A percentile compares a stretch with the other conserved stretches of the same genome.
phyloP scores from a whole-genome alignment of 2,329 filamentous ascomycete genomes.

The Cordyceps cateniannulata region DNA sequence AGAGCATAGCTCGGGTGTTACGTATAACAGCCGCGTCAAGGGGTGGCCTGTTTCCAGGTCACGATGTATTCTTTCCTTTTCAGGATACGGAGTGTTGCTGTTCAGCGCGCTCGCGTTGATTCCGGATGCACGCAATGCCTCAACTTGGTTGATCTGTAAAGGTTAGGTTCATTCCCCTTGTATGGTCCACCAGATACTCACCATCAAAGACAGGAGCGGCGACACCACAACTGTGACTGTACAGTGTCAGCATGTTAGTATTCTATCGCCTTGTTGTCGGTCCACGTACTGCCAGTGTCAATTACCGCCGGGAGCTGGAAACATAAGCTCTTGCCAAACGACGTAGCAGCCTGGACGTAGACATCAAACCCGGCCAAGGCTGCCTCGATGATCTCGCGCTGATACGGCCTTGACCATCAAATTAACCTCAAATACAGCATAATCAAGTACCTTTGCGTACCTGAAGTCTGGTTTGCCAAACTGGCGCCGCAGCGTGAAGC shows the following conservation, averaged over 20 bases:
- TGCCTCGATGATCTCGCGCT: constrained; percentile 80
- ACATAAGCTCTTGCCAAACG: constrained; percentile 89
- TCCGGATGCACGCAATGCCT: constrained; percentile 64
- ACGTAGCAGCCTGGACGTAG: constrained; percentile 84
- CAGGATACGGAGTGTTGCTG: constrained; percentile 62
- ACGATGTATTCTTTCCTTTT: constrained; percentile 63
- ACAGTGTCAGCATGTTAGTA: neutral
- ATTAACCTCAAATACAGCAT: neutral
- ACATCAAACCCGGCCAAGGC: constrained; percentile 81
- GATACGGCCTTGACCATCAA: constrained; percentile 55
- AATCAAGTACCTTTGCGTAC: constrained; percentile 29
- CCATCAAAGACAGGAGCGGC: constrained; percentile 84
- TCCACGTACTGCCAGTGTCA: constrained; percentile 68
- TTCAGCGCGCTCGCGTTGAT: constrained; percentile 84
- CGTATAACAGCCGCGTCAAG: constrained; percentile 75
- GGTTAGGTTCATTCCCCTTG: neutral
- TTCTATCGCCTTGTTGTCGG: neutral
- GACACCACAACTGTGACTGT: constrained; percentile 85
- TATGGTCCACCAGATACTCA: constrained; percentile 26
- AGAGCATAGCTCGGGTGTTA: constrained; percentile 85
- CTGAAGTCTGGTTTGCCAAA: constrained; percentile 71
- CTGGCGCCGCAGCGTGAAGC: constrained; percentile 66
- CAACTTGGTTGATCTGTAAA: constrained; percentile 82
- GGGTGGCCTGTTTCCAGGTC: constrained; percentile 88
- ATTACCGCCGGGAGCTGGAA: constrained; percentile 88